Base-by-base conservation (phyloP, 306 rosid genomes). In the Alnus rubra region DNA sequence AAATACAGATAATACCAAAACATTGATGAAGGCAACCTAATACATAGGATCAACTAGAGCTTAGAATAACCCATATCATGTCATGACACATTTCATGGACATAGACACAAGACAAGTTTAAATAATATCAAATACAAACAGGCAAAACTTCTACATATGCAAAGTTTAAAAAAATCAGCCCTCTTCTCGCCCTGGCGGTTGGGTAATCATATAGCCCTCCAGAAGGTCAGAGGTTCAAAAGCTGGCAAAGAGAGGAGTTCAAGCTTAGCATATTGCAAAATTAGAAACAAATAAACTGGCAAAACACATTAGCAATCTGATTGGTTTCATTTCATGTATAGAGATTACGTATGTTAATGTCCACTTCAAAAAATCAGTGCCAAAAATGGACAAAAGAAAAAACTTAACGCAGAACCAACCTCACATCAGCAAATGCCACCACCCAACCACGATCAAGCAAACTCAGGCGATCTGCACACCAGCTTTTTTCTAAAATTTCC, bases 381-480 rank as follows among this genome's bases (percentile, higher is more conserved):
- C 51, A 9, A 49, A 49, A 49, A 49, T 49, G 15, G 52, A 12
- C 13, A 31, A 71, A 80, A 11, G 30, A 56, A 58, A 48, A 31
- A 63, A 42, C 51, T 3, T 39, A 7, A 67, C 16, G 72, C 18
- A 56, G 33, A 87, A 80, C 87, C 75, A 69, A 95, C 98, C 98
- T 91, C 83, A 90, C 96, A 59, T 91, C 97, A 56, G 97, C 98
- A 87, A 95, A 91, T 50, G 98, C 98, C 81, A 95, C 84, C 73
- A 92, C 91, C 92, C 97, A 92, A 69, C 98, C 98, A 50, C 96
- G 95, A 78, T 92, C 96, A 78, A 95, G 90, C 74, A 95, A 88
- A 84, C 98, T 92, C 84, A 95, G 81, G 76, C 93, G 93, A 76
- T 90, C 79, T 23, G 97, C 64, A 74, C 90, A 89, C 98, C 98